Evolutionary conservation across 2,329 filamentous ascomycete species (phyloP).

Genomic region (Calonectria pseudoreteaudii): DNA sequence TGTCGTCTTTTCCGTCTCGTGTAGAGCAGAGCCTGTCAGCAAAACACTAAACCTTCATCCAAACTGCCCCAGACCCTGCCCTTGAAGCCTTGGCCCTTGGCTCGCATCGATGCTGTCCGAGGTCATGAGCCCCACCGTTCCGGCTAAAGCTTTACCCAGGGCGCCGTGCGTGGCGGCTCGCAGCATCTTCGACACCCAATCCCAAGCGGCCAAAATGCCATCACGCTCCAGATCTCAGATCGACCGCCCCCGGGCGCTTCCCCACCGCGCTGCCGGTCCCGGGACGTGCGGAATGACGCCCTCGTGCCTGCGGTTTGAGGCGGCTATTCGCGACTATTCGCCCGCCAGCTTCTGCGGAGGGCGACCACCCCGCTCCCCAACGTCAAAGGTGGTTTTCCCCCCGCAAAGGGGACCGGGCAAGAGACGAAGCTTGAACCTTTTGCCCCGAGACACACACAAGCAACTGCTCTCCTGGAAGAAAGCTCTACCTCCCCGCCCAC

Average conservation of each 20-base stretch:
- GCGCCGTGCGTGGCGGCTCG: background rate
- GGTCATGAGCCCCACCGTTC: background rate
- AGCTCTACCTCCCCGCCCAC: conserved; percentile 7
- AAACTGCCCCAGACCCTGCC: background rate
- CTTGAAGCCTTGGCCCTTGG: background rate
- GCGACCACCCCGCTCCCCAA: conserved; percentile 14
- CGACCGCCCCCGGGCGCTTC: conserved; percentile 2
- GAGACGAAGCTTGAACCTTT: background rate
- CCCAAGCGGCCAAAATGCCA: background rate
- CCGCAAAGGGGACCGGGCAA: background rate
- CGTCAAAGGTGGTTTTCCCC: background rate
- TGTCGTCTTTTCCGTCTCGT: background rate
- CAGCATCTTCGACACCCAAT: background rate
- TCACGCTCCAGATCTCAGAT: conserved; percentile 20
- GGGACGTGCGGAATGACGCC: conserved; percentile 26
- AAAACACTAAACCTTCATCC: conserved; percentile 16
- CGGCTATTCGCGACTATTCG: conserved; percentile 31
- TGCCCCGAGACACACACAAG: background rate
- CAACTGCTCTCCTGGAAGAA: conserved; percentile 14
- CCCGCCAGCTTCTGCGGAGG: conserved; percentile 17
- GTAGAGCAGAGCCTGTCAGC: background rate
- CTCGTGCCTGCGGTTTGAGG: conserved; percentile 23
- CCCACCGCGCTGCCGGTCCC: conserved; percentile 37
- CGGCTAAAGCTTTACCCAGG: conserved; percentile 44
- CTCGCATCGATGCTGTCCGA: background rate